Evolutionary conservation across 768 basidiomycete genomes (phyloP).

Genomic region (Coprinopsis sp.): DNA sequence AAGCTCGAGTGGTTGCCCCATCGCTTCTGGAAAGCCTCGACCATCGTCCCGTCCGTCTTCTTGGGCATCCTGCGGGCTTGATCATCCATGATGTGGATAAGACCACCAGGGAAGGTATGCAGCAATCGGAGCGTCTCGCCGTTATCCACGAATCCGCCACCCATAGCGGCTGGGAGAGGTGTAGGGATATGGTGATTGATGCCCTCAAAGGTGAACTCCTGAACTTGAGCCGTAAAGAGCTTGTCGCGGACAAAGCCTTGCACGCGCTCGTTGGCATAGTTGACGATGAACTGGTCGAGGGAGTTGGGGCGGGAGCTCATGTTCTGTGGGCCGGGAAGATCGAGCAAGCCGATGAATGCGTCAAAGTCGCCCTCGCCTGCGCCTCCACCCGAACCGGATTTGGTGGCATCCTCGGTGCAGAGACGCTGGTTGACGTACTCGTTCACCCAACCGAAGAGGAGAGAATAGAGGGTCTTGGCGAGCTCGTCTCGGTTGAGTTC

Average conservation of each 20-base stretch:
- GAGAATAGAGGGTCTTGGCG: constrained; percentile 87
- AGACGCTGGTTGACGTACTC: constrained; percentile 95
- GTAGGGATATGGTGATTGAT: constrained; percentile 65
- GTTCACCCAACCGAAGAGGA: constrained; percentile 94
- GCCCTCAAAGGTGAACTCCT: constrained; percentile 81
- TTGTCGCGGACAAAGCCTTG: constrained; percentile 78
- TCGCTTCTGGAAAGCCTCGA: constrained; percentile 89
- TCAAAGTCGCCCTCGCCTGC: constrained; percentile 72
- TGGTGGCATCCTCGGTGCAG: constrained; percentile 35
- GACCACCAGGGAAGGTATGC: constrained; percentile 81
- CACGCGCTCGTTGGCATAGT: constrained; percentile 91
- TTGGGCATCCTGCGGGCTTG: constrained; percentile 82
- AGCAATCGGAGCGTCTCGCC: constrained; percentile 83
- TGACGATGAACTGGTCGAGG: constrained; percentile 94
- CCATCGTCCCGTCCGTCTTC: constrained; percentile 92
- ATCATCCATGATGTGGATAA: constrained; percentile 98
- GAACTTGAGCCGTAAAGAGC: constrained; percentile 76
- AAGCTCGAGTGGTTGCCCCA: constrained; percentile 94
- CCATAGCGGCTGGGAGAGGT: constrained; percentile 46
- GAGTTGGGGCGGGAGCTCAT: constrained; percentile 85
- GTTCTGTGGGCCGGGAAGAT: constrained; percentile 92
- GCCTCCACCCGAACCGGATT: not conserved
- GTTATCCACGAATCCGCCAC: constrained; percentile 59
- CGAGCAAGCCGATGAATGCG: constrained; percentile 90
- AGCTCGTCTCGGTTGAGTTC: constrained; percentile 92